Base-by-base conservation (phyloP, 2,329 filamentous ascomycete species). In the Drechslerella coelobrocha region DNA sequence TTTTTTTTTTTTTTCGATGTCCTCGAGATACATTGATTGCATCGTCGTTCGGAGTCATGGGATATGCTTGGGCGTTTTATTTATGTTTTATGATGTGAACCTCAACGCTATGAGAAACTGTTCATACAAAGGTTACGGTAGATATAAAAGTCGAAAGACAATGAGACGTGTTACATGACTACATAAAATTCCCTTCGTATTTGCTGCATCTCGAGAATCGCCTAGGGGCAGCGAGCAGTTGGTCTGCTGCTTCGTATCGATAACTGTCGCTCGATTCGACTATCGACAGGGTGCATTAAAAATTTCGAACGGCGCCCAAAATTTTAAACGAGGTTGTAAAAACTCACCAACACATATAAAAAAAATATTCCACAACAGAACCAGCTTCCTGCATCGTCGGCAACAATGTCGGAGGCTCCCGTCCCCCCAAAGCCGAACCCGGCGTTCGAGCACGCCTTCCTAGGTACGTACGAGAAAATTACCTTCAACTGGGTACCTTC, bases 31-130 rank as follows among this genome's bases (percentile, higher is more conserved):
- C 65, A 61, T 69, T 71, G 66, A 27, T 51, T 71, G 66, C 66
- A 71, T 71, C 66, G 59, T 71, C 31, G 60, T 59, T 54, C 48
- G 59, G 66, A 63, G 59, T 63, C 53, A 54, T 71, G 59, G 59
- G 66, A 53, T 55, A 39, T 31, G 12, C 6, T 69, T 71, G 39
- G 66, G 66, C 53, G 66, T 71, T 71, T 52, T 37, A 29, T 63
- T 71, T 59, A 47, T 34, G 24, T 34, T 43, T 59, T 62, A 48
- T 63, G 51, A 62, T 61, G 43, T 27, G 6, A 27, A 43, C 37
- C 47, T 19, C 54, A 56, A 60, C 24, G 24, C 34, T 34, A 69
- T 61, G 59, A 69, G 59, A 39, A 63, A 59, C 27, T 71, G 53
- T 63, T 39, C 50, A 60, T 71, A 71, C 12, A 54, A 61, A 31